phyloP scores from a whole-genome alignment of 306 rosid genomes.

The Astragalus glycyphyllos region DNA sequence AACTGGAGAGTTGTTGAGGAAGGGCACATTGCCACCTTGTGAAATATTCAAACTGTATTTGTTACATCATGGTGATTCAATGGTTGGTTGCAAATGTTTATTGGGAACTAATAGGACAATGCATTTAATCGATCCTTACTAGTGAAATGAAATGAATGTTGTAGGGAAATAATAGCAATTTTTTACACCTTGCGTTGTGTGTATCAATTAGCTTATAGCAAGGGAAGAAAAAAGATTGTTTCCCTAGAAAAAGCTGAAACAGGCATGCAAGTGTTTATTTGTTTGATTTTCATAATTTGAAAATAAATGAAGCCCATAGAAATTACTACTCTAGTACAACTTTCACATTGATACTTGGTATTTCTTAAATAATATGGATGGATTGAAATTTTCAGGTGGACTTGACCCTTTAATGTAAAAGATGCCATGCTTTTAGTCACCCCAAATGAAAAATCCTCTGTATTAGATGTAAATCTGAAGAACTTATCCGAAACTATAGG shows the following conservation, averaged over 20 bases:
- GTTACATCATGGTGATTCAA: conserved; percentile 16
- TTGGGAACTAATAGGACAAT: neutral
- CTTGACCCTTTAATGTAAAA: conserved; percentile 11
- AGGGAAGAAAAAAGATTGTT: too few species aligned
- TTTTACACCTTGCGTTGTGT: neutral
- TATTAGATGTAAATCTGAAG: conserved; percentile 14
- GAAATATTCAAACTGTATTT: neutral
- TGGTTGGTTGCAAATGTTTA: neutral
- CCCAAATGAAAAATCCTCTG: neutral
- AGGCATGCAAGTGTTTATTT: neutral
- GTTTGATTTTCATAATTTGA: neutral
- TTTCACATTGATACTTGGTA: conserved; percentile 6
- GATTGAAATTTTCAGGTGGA: neutral
- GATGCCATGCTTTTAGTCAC: neutral
- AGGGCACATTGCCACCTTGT: conserved; percentile 10
- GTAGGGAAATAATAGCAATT: neutral
- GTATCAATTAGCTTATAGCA: neutral
- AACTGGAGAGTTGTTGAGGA: neutral
- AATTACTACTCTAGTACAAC: neutral
- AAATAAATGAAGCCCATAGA: neutral
- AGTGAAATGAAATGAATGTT: conserved; percentile 11
- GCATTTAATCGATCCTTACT: conserved; percentile 20
- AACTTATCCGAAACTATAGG: conserved; percentile 13
- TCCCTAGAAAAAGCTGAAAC: too few species aligned
- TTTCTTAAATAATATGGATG: conserved; percentile 15